A percentile compares a stretch with the other conserved stretches of the same genome.
These are phyloP conservation scores for Tilletia caries DNA, from an alignment of 1,284 basidiomycete genomes.

Conservation along the genomic window DNA sequence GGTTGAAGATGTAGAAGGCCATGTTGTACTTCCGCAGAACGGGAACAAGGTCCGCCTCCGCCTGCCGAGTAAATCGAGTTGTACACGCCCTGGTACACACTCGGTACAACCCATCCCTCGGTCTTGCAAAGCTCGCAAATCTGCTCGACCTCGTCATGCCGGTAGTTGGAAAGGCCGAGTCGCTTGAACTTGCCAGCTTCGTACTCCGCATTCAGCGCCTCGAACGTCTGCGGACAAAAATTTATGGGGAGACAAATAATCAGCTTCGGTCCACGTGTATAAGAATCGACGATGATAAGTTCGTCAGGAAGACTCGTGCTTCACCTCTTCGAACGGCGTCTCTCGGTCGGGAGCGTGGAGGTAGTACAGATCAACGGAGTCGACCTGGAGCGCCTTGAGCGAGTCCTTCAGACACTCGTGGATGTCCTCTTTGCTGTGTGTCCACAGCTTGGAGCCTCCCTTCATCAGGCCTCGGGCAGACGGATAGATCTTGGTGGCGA, in stretches of 20 bases:
- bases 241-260: too few species aligned
- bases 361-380: conserved; percentile 60
- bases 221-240: conserved; percentile 56
- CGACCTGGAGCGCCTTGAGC: conserved; percentile 51
- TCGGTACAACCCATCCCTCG: conserved; percentile 64
- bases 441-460: conserved; percentile 26
- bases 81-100: conserved; percentile 65
- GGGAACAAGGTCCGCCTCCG: conserved; percentile 33
- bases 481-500: conserved; percentile 54
- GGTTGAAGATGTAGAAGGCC: conserved; percentile 55
- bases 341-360: conserved; percentile 62
- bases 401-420: conserved; percentile 33
- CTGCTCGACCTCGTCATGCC: conserved; percentile 64
- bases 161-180: conserved; percentile 63
- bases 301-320: too few species aligned
- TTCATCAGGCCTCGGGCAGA: conserved; percentile 24
- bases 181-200: conserved; percentile 59
- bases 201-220: conserved; percentile 60
- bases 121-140: conserved; percentile 63
- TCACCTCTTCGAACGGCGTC: conserved; percentile 56
- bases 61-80: conserved; percentile 32
- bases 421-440: conserved; percentile 56
- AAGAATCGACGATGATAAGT: too few species aligned
- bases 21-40: conserved; percentile 60
- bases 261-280: too few species aligned